phyloP scores from a whole-genome alignment of 208 protist genomes.

The Trypanosoma cruzi region DNA sequence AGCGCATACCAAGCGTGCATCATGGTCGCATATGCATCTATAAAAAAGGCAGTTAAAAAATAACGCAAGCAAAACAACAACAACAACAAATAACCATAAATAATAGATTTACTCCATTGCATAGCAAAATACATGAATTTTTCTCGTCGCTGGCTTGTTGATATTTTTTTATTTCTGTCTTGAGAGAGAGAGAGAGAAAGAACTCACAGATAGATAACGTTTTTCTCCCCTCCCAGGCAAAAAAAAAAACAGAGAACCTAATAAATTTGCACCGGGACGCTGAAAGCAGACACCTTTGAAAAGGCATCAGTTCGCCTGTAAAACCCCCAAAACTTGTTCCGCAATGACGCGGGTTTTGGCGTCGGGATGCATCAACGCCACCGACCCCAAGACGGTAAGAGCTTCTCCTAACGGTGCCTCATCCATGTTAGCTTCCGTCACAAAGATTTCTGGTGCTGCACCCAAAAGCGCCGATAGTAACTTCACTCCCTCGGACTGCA shows the following conservation, averaged over 20 bases:
- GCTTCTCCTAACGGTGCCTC: slow-evolving; percentile 23
- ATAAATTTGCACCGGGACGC: neutral
- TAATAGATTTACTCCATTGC: too few relatives aligned
- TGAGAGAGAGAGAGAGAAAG: too few relatives aligned
- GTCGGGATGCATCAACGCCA: slow-evolving; percentile 60
- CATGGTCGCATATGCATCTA: neutral
- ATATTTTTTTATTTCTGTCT: too few relatives aligned
- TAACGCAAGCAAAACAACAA: neutral
- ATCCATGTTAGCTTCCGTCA: neutral
- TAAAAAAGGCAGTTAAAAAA: slow-evolving; percentile 6
- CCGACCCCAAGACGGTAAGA: slow-evolving; percentile 33
- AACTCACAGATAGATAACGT: too few relatives aligned
- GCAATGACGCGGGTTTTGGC: slow-evolving; percentile 51
- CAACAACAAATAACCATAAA: too few relatives aligned
- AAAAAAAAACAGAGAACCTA: neutral
- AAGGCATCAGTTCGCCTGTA: neutral
- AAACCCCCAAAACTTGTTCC: slow-evolving; percentile 42
- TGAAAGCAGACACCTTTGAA: neutral
- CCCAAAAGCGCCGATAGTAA: slow-evolving; percentile 69
- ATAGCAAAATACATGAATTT: too few relatives aligned
- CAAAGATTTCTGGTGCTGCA: slow-evolving; percentile 62
- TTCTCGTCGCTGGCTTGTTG: too few relatives aligned
- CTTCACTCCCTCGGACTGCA: slow-evolving; percentile 71
- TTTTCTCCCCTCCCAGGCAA: neutral
- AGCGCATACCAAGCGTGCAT: slow-evolving; percentile 39